Evolutionary conservation across 306 rosid species (phyloP), one percentile per base, ranked within the genome.

Genomic region (Dicorynia guianensis): DNA sequence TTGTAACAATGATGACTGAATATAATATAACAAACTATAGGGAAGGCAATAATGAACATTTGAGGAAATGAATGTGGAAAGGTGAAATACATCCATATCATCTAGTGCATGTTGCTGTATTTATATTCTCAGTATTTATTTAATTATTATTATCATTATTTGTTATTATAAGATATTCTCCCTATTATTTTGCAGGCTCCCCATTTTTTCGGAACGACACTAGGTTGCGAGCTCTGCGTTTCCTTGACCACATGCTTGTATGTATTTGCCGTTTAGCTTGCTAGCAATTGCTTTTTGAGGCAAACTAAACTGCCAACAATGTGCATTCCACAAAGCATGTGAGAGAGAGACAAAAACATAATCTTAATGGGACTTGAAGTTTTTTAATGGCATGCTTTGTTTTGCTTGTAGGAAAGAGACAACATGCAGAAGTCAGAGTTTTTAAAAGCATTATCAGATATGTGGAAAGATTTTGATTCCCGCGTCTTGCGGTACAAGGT

Each of bases 381-480:
- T 77, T 50, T n/a, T 63, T 52, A 69, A 56, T 77, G 56, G 53
- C 0, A 13, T 77, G 62, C 42, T 65, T 67, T 80, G 54, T 35
- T 50, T 85, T 76, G 15, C 70, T 71, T 89, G 82, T 86, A 96
- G 99, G 99, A 85, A 86, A 90, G 99, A 85, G 99, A 96, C 85
- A 96, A 96, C 88, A 92, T 96, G 92, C 99, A 96, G 89, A 96
- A 96, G 81, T 86, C 99, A 15, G 98, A 96, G 74, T 96, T 96
- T 77, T 86, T 96, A 76, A 96, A 92, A 87, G 98, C 99, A 62
- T 81, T 96, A 72, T 89, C 93, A 15, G 97, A 90, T 69, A 96
- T 96, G 99, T 96, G 99, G 99, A 96, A 96, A 82, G 99, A 96
- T 90, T 96, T 96, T 81, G 99, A 90, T 75, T 74, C 96, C 56